Percentiles rank a stretch among this genome's conserved stretches.
Conservation (phyloP, 306 rosid genomes). For the Pyrus bretschneideri region DNA sequence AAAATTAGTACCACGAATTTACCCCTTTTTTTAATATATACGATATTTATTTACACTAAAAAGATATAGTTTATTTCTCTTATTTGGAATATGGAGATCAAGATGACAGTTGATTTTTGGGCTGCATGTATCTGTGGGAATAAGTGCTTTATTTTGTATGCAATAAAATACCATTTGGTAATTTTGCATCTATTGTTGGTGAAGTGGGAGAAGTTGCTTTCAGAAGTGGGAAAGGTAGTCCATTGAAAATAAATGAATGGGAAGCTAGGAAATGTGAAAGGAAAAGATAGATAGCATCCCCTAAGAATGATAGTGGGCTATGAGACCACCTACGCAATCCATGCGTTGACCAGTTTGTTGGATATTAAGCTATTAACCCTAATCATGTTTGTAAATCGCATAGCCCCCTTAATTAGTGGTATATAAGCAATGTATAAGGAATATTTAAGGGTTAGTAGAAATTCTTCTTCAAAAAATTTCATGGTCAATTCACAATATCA, state of each 20-base stretch:
- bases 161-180: background rate
- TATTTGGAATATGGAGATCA: background rate
- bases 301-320: slow-evolving; percentile 35
- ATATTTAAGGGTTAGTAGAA: too few species aligned
- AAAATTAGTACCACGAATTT: too few species aligned
- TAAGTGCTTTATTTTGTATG: background rate
- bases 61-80: background rate
- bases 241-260: too few species aligned
- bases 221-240: too few species aligned
- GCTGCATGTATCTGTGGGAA: too few species aligned
- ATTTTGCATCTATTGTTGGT: slow-evolving; percentile 29
- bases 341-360: slow-evolving; percentile 27
- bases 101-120: background rate
- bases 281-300: background rate
- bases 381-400: background rate
- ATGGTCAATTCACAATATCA: too few species aligned
- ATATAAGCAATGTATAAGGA: too few species aligned
- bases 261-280: too few species aligned
- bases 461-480: too few species aligned
- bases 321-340: slow-evolving; percentile 46
- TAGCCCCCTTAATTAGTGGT: too few species aligned
- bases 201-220: slow-evolving; percentile 38
- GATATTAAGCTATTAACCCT: slow-evolving; percentile 21
- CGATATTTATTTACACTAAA: too few species aligned
- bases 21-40: too few species aligned